Evolutionary conservation across 352 stramenopile species (phyloP).

Genomic region (Phytopythium litorale): DNA sequence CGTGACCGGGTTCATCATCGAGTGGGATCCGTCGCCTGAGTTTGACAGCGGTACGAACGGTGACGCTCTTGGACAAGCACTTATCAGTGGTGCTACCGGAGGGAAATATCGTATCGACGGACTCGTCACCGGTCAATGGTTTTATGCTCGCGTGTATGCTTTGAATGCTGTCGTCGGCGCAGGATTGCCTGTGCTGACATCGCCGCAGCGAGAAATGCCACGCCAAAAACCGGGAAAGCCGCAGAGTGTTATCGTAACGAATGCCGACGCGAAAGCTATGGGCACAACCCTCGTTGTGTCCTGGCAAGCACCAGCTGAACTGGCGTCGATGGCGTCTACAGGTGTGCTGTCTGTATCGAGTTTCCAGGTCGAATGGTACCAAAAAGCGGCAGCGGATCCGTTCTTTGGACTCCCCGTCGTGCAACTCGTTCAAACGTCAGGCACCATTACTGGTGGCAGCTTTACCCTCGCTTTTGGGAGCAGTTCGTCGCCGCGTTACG

Average conservation of each 20-base stretch:
- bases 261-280: constrained; percentile 27
- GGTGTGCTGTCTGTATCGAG: constrained; percentile 12
- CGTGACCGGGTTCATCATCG: constrained; percentile 89
- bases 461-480: constrained; percentile 70
- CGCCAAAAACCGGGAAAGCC: constrained; percentile 44
- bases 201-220: constrained; percentile 58
- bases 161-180: constrained; percentile 55
- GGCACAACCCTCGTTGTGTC: constrained; percentile 49
- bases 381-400: constrained; percentile 40
- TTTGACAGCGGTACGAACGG: constrained; percentile 76
- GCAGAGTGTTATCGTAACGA: constrained; percentile 28
- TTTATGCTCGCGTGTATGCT: constrained; percentile 71
- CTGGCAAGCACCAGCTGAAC: constrained; percentile 38
- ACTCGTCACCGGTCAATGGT: constrained; percentile 41
- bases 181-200: constrained; percentile 34
- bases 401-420: constrained; percentile 55
- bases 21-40: constrained; percentile 78
- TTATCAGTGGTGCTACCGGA: constrained; percentile 17
- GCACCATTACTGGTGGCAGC: constrained; percentile 38
- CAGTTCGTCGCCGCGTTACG: constrained; percentile 17
- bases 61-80: constrained; percentile 40
- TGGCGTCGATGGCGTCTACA: background rate
- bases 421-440: constrained; percentile 51
- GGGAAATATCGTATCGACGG: constrained; percentile 44
- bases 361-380: constrained; percentile 77